Evolutionary conservation across 345 rosid species (phyloP).

Genomic region (Combretum micranthum): DNA sequence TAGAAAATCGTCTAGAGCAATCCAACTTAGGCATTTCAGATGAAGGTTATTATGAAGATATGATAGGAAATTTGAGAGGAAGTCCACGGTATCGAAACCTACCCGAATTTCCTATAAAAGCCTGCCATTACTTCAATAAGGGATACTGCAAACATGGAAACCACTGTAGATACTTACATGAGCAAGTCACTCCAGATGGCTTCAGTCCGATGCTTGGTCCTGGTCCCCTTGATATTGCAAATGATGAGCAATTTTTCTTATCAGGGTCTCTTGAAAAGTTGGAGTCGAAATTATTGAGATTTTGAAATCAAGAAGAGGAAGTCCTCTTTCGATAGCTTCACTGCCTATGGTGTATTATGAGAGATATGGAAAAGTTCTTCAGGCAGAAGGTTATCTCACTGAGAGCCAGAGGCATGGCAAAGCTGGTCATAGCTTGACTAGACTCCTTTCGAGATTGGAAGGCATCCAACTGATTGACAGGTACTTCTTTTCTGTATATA

Average conservation of each 20-base stretch:
- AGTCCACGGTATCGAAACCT: constrained; percentile 17
- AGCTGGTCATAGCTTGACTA: constrained; percentile 59
- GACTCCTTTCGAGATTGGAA: constrained; percentile 51
- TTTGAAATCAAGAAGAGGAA: constrained; percentile 46
- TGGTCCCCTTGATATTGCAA: constrained; percentile 15
- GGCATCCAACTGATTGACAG: constrained; percentile 48
- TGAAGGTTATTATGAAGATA: constrained; percentile 28
- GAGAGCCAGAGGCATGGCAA: constrained; percentile 76
- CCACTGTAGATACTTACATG: constrained; percentile 54
- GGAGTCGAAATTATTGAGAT: constrained; percentile 48
- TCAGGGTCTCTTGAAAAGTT: constrained; percentile 39
- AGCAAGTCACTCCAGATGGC: constrained; percentile 21
- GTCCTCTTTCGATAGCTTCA: constrained; percentile 62
- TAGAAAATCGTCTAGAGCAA: constrained; percentile 38
- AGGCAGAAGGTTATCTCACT: constrained; percentile 62
- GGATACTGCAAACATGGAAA: constrained; percentile 64
- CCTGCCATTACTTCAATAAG: constrained; percentile 54
- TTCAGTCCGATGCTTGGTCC: constrained; percentile 23
- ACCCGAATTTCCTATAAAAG: constrained; percentile 34
- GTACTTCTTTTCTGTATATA: constrained; percentile 17
- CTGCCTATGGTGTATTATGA: constrained; percentile 59
- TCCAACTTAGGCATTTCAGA: constrained; percentile 18
- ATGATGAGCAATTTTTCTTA: constrained; percentile 32
- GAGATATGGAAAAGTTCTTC: constrained; percentile 54
- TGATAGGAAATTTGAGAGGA: constrained; percentile 16